A percentile compares a stretch with the other conserved stretches of the same genome.
phyloP scores from a whole-genome alignment of 1,139 yeast species.

The Magnusiomyces fungicola region DNA sequence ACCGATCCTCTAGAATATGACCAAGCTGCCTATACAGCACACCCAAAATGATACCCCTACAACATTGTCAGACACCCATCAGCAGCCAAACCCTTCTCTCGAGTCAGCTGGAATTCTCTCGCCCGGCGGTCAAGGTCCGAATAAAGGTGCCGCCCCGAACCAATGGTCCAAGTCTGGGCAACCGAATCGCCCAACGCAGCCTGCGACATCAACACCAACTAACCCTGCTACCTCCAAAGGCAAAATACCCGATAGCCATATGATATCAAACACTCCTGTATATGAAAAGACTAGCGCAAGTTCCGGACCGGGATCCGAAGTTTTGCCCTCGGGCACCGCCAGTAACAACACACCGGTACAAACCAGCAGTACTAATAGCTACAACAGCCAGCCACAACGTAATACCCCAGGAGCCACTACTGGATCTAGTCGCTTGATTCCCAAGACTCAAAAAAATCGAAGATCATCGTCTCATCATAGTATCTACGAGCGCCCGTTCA shows the following conservation, averaged over 20 bases:
- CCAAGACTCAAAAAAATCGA: background rate
- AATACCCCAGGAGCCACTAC: too few relatives aligned
- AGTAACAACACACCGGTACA: background rate
- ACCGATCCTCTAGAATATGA: constrained; percentile 6
- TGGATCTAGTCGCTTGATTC: background rate
- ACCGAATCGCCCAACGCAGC: background rate
- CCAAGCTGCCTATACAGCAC: constrained; percentile 4
- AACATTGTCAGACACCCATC: background rate
- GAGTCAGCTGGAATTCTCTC: background rate
- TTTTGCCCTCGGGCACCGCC: background rate
- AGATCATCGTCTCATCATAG: background rate
- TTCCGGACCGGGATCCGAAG: background rate
- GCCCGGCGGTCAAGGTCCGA: background rate
- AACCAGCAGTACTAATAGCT: background rate
- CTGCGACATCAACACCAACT: background rate
- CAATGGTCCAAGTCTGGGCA: too few relatives aligned
- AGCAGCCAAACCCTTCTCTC: background rate
- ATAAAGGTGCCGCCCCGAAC: background rate
- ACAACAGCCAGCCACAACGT: too few relatives aligned
- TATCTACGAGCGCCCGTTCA: background rate
- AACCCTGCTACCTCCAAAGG: background rate
- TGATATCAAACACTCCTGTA: too few relatives aligned
- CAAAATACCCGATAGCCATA: background rate
- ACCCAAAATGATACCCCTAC: background rate
- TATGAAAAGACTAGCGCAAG: background rate